Percentiles rank a stretch among this genome's conserved stretches.
These are phyloP conservation scores for Kodamaea arcana DNA, from an alignment of 1,139 yeast species.

Conservation along the genomic window DNA sequence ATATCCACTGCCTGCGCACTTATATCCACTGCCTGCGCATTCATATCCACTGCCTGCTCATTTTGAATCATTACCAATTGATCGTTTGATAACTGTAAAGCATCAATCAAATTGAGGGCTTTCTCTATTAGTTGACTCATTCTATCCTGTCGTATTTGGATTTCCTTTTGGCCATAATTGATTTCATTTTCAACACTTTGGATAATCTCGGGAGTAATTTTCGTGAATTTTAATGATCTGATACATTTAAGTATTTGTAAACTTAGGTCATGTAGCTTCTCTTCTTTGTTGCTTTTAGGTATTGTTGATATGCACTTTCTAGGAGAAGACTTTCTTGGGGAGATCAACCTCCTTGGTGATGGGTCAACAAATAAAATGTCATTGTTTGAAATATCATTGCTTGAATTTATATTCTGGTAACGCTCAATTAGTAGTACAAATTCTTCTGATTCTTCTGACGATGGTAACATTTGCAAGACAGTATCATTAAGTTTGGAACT, in stretches of 20 bases:
- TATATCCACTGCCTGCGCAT: no score
- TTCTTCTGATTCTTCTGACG: slow-evolving; percentile 27
- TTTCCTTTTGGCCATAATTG: slow-evolving; percentile 23
- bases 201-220: slow-evolving; percentile 31
- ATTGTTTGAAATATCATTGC: no score
- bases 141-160: slow-evolving; percentile 20
- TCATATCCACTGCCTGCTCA: slow-evolving; percentile 6
- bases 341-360: no score
- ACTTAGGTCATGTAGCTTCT: no score
- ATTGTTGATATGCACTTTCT: no score
- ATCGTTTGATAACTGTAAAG: slow-evolving; percentile 30
- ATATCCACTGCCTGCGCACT: no score
- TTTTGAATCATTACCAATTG: slow-evolving; percentile 34
- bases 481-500: slow-evolving; percentile 13
- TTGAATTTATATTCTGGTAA: no score
- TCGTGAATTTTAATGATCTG: slow-evolving; percentile 34
- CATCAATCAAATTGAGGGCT: slow-evolving; percentile 26
- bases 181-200: slow-evolving; percentile 23
- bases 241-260: slow-evolving; percentile 35
- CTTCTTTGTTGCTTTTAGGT: no score
- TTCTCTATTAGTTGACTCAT: slow-evolving; percentile 22
- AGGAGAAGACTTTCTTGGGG: no score
- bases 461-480: slow-evolving; percentile 24
- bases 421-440: slow-evolving; percentile 27
- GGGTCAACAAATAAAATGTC: no score